Conservation (phyloP, 1,139 yeast genomes). For the Yamadazyma membranifaciens region DNA sequence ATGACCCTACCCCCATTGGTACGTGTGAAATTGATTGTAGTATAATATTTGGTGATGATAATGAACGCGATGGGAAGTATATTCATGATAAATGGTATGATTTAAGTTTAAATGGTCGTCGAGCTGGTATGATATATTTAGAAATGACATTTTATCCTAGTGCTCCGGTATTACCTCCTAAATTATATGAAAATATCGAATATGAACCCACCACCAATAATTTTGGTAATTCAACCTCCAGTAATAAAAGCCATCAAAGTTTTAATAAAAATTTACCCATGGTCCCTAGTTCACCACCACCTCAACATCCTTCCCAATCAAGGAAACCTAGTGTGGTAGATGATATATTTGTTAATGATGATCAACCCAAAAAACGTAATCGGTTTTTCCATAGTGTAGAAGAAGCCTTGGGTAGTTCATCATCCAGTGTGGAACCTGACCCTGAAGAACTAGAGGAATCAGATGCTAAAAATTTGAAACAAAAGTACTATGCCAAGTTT, state of each 20-base stretch:
- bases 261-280: conserved; percentile 7
- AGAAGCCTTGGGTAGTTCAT: conserved; percentile 8
- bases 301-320: conserved; percentile 13
- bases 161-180: conserved; percentile 49
- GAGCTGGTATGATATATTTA: conserved; percentile 85
- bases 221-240: conserved; percentile 1
- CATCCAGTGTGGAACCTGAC: conserved; percentile 15
- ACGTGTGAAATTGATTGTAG: conserved; percentile 76
- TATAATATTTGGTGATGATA: conserved; percentile 52
- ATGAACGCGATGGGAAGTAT: conserved; percentile 69
- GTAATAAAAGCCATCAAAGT: not conserved
- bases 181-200: conserved; percentile 20
- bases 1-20: conserved; percentile 85
- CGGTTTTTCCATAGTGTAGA: conserved; percentile 12
- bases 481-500: conserved; percentile 27
- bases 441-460: conserved; percentile 6
- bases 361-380: conserved; percentile 9
- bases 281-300: conserved; percentile 13
- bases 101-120: conserved; percentile 61
- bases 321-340: conserved; percentile 18
- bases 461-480: conserved; percentile 10
- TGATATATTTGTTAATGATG: conserved; percentile 27
- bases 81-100: conserved; percentile 78
- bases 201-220: conserved; percentile 8
- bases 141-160: conserved; percentile 91